A percentile compares a stretch with the other conserved stretches of the same genome.
Evolutionary conservation across 1,284 basidiomycete genomes (phyloP).

Genomic region (Irpex sp.): DNA sequence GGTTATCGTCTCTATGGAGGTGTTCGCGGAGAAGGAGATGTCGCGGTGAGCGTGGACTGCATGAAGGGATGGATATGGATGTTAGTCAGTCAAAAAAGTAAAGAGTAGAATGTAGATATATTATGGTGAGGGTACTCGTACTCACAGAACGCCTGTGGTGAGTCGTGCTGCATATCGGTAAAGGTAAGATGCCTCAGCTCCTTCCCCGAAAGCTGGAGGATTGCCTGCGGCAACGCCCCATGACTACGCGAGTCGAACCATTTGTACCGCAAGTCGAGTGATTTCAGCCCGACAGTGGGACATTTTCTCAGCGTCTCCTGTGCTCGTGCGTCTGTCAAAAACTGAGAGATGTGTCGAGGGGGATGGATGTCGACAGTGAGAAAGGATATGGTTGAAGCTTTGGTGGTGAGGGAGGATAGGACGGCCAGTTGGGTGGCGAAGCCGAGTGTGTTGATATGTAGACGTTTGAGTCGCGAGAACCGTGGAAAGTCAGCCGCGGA

Average conservation of each 20-base stretch:
- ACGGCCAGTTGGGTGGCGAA: slow-evolving; percentile 5
- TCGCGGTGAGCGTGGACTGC: not conserved
- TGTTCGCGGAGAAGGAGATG: slow-evolving; percentile 3
- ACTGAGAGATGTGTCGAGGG: not conserved
- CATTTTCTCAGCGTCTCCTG: not conserved
- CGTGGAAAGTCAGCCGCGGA: slow-evolving; percentile 4
- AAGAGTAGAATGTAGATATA: not conserved
- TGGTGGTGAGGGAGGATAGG: not conserved
- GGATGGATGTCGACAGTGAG: slow-evolving; percentile 1
- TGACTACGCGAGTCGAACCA: not conserved
- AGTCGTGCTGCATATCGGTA: not conserved
- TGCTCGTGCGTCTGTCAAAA: too few relatives aligned
- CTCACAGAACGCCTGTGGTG: not conserved
- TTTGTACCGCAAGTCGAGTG: not conserved
- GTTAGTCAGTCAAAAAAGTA: not conserved
- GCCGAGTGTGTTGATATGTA: slow-evolving; percentile 1
- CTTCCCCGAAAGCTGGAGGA: not conserved
- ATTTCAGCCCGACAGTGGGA: not conserved
- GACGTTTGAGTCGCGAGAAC: slow-evolving; percentile 1
- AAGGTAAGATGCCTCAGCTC: not conserved
- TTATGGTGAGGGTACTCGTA: not conserved
- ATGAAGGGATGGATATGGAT: not conserved
- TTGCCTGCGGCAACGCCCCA: not conserved
- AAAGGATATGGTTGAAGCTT: not conserved
- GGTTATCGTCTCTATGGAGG: slow-evolving; percentile 5